Base-by-base conservation (phyloP, 2,329 filamentous ascomycete species). In the Trichoderma atrobrunneum region DNA sequence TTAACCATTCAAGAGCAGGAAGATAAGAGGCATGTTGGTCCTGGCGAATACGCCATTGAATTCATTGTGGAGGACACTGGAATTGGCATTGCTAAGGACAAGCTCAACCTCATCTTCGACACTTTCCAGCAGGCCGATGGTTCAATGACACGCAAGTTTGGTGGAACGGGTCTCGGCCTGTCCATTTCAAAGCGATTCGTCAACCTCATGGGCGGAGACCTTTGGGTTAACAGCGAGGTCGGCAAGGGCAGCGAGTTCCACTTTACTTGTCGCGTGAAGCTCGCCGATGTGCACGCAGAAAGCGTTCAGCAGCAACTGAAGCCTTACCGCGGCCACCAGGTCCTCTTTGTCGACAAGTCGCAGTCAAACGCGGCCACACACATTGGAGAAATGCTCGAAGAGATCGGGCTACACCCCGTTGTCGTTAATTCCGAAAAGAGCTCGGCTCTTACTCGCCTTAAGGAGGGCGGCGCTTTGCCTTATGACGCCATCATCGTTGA, bases 51-150 rank as follows among this genome's bases (percentile, higher is more conserved):
- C 77, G 92, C 94, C 32, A 95, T 98, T 80, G 94, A 98, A 82
- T 98, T 98, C 82, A 91, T 95, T 70, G 96, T 99, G 39, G 93
- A 93, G 24, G 96, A 98, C 81, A 98, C 96, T 43, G 96, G 96
- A 76, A 99, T 98, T 78, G 96, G 96, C 78, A 98, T 98, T 77
- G 93, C 95, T 78, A 89, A 92, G 75, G 95, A 98, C 83, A 98
- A 98, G 84, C 88, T 98, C 68, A 94, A 97, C 79, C 87, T 98
- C 75, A 98, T 99, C 79, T 98, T 99, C 82, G 96, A 98, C 83
- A 98, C 95, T 0, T 98, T 98, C 90, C 95, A 98, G 82, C 96
- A 98, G 84, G 96, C 96, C 24, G 96, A 98, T 80, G 95, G 95
- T 48, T 98, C 95, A 39, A 98, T 97, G 81, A 98, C 95, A 2